Conservation (phyloP, 768 basidiomycete genomes). For the Melanogaster broomeanus region DNA sequence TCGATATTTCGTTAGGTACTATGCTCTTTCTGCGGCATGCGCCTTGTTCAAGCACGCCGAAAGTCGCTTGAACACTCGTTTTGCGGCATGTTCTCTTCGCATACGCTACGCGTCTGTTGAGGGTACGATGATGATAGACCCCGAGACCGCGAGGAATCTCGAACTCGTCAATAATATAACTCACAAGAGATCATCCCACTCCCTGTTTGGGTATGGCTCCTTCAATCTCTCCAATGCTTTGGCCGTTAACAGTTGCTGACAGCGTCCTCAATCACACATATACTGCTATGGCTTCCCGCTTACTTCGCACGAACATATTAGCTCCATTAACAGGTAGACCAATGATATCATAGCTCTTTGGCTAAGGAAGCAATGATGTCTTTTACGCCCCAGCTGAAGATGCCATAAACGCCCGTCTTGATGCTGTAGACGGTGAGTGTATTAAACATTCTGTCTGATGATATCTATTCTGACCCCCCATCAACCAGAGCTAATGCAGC, state of each 20-base stretch:
- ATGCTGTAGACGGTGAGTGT: conserved; percentile 82
- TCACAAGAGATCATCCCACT: conserved; percentile 66
- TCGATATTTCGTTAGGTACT: conserved; percentile 57
- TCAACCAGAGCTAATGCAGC: conserved; percentile 66
- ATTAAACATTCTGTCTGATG: background rate
- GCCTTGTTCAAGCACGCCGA: conserved; percentile 90
- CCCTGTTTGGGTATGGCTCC: conserved; percentile 68
- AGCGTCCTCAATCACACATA: conserved; percentile 80
- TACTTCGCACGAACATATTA: conserved; percentile 78
- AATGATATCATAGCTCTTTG: background rate
- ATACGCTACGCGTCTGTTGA: conserved; percentile 80
- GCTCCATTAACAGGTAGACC: conserved; percentile 75
- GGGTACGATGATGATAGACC: conserved; percentile 94
- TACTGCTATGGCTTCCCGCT: conserved; percentile 87
- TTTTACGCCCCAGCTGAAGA: conserved; percentile 26
- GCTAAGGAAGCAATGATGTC: background rate
- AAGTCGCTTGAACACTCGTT: conserved; percentile 65
- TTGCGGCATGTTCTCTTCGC: conserved; percentile 65
- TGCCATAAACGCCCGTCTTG: conserved; percentile 78
- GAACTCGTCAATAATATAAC: conserved; percentile 84
- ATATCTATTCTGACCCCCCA: conserved; percentile 5
- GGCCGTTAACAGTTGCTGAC: background rate
- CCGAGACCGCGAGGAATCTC: conserved; percentile 83
- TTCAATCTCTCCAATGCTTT: background rate
- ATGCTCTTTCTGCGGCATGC: conserved; percentile 80